phyloP scores from a whole-genome alignment of 768 basidiomycete genomes.

The Pleurotus platypus region DNA sequence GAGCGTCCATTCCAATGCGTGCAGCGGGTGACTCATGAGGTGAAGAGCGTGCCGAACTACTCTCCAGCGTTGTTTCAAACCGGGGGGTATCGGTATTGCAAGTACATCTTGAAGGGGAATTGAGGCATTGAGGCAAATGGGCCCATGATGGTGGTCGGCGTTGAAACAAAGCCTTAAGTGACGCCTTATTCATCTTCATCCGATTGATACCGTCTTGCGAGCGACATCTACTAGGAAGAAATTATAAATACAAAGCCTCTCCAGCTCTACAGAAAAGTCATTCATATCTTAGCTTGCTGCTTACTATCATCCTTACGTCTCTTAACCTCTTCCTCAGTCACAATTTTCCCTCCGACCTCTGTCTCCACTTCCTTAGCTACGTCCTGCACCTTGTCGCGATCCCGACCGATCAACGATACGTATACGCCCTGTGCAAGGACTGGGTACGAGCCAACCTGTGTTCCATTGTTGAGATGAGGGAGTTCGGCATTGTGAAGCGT shows the following conservation, averaged over 20 bases:
- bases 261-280: neutral
- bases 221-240: neutral
- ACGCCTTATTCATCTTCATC: too few species aligned
- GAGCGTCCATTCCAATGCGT: too few species aligned
- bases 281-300: constrained; percentile 5
- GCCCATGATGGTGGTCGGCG: too few species aligned
- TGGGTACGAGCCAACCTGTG: constrained; percentile 19
- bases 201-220: too few species aligned
- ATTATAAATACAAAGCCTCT: neutral
- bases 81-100: too few species aligned
- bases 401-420: constrained; percentile 52
- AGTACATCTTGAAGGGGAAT: too few species aligned
- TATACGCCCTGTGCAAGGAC: constrained; percentile 49
- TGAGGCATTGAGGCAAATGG: too few species aligned
- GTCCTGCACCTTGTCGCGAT: constrained; percentile 43
- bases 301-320: constrained; percentile 35
- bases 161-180: too few species aligned
- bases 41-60: too few species aligned
- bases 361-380: constrained; percentile 62
- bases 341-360: constrained; percentile 53
- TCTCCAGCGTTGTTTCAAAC: too few species aligned
- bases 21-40: too few species aligned
- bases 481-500: too few species aligned
- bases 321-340: constrained; percentile 64
- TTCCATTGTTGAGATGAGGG: neutral